Conservation (phyloP, 2,329 filamentous ascomycete species). For the Calonectria pseudoturangicola region DNA sequence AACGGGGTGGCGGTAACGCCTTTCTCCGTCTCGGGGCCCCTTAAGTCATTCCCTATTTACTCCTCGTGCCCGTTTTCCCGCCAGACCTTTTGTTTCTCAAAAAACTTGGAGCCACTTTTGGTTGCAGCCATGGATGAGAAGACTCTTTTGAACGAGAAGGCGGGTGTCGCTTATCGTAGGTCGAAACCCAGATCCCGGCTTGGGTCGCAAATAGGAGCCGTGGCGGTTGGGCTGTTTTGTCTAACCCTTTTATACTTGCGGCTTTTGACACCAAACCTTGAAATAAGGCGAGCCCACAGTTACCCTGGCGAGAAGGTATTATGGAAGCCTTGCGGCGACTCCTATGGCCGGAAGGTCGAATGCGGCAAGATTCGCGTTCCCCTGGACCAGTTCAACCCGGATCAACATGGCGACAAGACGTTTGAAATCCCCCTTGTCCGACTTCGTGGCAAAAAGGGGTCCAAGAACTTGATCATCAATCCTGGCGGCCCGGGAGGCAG, state of each 20-base stretch:
- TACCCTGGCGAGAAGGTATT: constrained; percentile 61
- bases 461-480: constrained; percentile 66
- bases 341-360: constrained; percentile 62
- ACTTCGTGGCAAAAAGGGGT: constrained; percentile 65
- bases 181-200: neutral
- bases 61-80: neutral
- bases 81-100: neutral
- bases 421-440: constrained; percentile 67
- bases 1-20: neutral
- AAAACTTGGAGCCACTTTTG: neutral
- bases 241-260: neutral
- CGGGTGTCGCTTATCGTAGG: neutral
- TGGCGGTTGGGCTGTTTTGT: neutral
- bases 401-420: constrained; percentile 55
- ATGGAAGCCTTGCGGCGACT: constrained; percentile 63
- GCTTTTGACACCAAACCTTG: neutral
- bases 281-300: neutral
- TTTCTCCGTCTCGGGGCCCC: neutral
- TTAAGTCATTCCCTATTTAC: neutral
- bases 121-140: constrained; percentile 14
- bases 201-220: neutral
- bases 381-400: constrained; percentile 66
- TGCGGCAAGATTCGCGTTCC: constrained; percentile 67
- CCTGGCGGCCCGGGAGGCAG: constrained; percentile 69
- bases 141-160: neutral